A percentile compares a stretch with the other conserved stretches of the same genome.
Evolutionary conservation across 306 rosid species (phyloP).

Genomic region (Pueraria montana): DNA sequence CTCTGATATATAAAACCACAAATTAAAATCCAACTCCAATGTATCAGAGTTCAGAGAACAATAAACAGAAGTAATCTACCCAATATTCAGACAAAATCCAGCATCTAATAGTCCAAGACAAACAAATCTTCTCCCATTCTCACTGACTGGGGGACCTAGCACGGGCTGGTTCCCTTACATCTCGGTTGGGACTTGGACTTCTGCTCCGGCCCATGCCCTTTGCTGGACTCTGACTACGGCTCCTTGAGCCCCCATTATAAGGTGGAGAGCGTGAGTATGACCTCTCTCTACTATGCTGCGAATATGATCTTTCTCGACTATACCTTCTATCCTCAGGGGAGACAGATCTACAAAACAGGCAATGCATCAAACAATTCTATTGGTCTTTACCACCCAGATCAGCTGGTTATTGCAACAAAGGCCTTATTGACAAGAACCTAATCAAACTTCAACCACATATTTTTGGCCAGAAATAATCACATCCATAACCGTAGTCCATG

Average conservation of each 20-base stretch:
- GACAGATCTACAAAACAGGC: slow-evolving; percentile 63
- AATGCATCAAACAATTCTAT: neutral
- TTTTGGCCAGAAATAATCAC: slow-evolving; percentile 6
- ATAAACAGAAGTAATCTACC: neutral
- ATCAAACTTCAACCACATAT: neutral
- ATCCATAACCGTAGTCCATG: neutral
- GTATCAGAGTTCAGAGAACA: slow-evolving; percentile 21
- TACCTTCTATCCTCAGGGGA: slow-evolving; percentile 80
- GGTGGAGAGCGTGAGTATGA: slow-evolving; percentile 77
- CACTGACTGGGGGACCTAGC: slow-evolving; percentile 75
- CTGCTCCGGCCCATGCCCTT: slow-evolving; percentile 61
- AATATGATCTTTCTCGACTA: slow-evolving; percentile 71
- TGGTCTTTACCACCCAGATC: neutral
- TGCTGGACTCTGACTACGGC: slow-evolving; percentile 75
- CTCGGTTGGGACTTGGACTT: slow-evolving; percentile 63
- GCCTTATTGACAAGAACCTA: neutral
- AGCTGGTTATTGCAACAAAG: neutral
- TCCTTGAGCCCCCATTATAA: slow-evolving; percentile 76
- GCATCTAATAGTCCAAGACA: slow-evolving; percentile 32
- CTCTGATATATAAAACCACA: slow-evolving; percentile 30
- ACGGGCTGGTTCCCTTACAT: slow-evolving; percentile 64
- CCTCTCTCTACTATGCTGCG: slow-evolving; percentile 66
- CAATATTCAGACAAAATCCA: slow-evolving; percentile 43
- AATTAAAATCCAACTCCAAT: slow-evolving; percentile 26
- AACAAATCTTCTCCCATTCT: slow-evolving; percentile 35